A percentile compares a stretch with the other conserved stretches of the same genome.
These are phyloP conservation scores for Rhizopogon vinicolor DNA, from an alignment of 768 basidiomycete species.

Conservation along the genomic window DNA sequence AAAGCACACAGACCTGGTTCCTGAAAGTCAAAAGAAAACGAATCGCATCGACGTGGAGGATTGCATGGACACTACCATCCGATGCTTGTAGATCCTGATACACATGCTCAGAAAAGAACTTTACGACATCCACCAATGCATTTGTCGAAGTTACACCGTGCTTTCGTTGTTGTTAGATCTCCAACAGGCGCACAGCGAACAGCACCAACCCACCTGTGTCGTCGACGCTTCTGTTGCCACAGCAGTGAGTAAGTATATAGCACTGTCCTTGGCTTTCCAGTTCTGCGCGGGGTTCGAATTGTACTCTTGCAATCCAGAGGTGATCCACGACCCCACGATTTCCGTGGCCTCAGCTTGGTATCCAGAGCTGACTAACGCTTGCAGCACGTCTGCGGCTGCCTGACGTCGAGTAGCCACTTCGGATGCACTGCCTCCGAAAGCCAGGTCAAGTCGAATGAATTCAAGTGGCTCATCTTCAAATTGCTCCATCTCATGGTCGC, in stretches of 20 bases:
- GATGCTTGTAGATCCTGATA: conserved; percentile 79
- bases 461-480: conserved; percentile 98
- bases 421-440: conserved; percentile 43
- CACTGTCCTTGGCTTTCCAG: conserved; percentile 93
- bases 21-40: conserved; percentile 93
- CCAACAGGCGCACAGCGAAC: not conserved
- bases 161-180: conserved; percentile 29
- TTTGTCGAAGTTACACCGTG: conserved; percentile 95
- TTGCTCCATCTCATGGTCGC: conserved; percentile 88
- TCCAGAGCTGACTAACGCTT: conserved; percentile 78
- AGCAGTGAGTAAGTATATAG: conserved; percentile 90
- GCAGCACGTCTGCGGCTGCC: conserved; percentile 93
- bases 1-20: conserved; percentile 63
- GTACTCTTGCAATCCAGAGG: conserved; percentile 67
- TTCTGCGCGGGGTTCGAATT: conserved; percentile 49
- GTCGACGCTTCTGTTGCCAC: conserved; percentile 90
- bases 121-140: conserved; percentile 85
- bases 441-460: conserved; percentile 84
- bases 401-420: conserved; percentile 86
- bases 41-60: conserved; percentile 94
- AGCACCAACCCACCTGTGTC: conserved; percentile 50
- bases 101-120: conserved; percentile 92
- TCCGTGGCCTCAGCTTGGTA: conserved; percentile 84
- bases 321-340: conserved; percentile 84
- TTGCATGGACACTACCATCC: conserved; percentile 70